Evolutionary conservation across 805 yeast genomes (phyloP), one percentile per base, ranked within the genome.

Genomic region (Hanseniaspora singularis): DNA sequence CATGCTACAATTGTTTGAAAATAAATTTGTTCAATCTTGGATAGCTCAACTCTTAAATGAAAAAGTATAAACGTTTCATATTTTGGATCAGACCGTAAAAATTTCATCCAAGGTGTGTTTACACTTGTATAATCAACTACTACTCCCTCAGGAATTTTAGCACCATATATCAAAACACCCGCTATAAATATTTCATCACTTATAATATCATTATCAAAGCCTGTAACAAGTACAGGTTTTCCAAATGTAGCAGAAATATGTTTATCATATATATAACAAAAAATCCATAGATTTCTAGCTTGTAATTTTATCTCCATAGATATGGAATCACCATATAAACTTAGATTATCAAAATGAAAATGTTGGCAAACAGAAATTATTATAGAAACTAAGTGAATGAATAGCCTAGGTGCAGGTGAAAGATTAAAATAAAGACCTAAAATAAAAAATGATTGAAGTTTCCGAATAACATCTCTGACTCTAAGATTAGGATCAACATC

Each of bases 241-340:
- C 41, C 48, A 37, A 44, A 44, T 3, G 40, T 37, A 8, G 37
- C 48, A 3, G 41, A 37, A 16, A 44, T 22, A n/a, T 44, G 48
- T 19, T 44, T 44, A 27, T 44, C 48, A 14, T 37, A 19, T 12
- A 37, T 37, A 16, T 37, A 44, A 11, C 41, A 37, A n/a, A 22
- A 36, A 19, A 44, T 19, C 48, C 48, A 44, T 14, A 44, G 16
- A 14, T 33, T 30, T 36, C 41, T 28, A 7, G 48, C 48, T 18
- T 44, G 41, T 10, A 44, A 9, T n/a, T 33, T 36, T n/a, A 44
- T 14, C 1, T 44, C 48, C 27, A 23, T 44, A n/a, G n/a, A n/a
- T 30, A 44, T 37, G 6, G 23, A 26, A 1, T 32, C 34, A 15
- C 41, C 48, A 24, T 30, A 44, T 5, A 32, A 30, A 10, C 14